phyloP scores from a whole-genome alignment of 495 filamentous ascomycete species.

The Melanomma pulvis-pyrius region DNA sequence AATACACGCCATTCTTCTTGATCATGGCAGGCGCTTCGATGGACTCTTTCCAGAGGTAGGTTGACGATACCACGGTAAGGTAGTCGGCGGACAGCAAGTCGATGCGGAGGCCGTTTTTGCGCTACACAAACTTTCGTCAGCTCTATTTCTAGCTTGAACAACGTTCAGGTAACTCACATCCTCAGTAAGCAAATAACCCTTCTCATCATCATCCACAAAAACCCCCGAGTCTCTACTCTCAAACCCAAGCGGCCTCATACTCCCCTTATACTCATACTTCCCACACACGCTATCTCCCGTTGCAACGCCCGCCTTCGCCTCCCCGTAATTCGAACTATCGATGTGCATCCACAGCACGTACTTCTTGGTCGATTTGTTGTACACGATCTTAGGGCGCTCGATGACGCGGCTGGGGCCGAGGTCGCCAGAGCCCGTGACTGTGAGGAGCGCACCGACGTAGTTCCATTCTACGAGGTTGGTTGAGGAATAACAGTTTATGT shows the following conservation, averaged over 20 bases:
- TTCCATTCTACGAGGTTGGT: constrained; percentile 65
- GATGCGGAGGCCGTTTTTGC: constrained; percentile 58
- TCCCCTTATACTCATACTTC: constrained; percentile 52
- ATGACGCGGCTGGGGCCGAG: constrained; percentile 64
- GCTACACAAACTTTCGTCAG: constrained; percentile 34
- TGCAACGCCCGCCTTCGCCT: constrained; percentile 67
- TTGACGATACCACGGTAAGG: constrained; percentile 45
- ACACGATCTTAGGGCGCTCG: constrained; percentile 68
- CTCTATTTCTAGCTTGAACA: background rate
- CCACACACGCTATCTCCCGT: constrained; percentile 62
- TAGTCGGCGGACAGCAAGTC: constrained; percentile 54
- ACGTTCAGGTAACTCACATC: constrained; percentile 53
- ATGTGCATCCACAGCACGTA: constrained; percentile 70
- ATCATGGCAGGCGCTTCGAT: constrained; percentile 55
- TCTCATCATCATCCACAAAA: constrained; percentile 63
- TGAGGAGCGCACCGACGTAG: constrained; percentile 59
- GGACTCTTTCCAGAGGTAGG: constrained; percentile 50
- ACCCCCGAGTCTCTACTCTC: constrained; percentile 65
- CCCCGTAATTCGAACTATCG: constrained; percentile 62
- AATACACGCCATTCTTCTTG: constrained; percentile 56
- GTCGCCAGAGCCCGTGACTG: constrained; percentile 55
- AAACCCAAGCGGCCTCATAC: constrained; percentile 54
- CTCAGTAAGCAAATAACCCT: constrained; percentile 64
- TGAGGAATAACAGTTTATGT: constrained; percentile 62
- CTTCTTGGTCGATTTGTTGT: constrained; percentile 56